phyloP scores from a whole-genome alignment of 352 stramenopile genomes.

The Pythium brachiatum region DNA sequence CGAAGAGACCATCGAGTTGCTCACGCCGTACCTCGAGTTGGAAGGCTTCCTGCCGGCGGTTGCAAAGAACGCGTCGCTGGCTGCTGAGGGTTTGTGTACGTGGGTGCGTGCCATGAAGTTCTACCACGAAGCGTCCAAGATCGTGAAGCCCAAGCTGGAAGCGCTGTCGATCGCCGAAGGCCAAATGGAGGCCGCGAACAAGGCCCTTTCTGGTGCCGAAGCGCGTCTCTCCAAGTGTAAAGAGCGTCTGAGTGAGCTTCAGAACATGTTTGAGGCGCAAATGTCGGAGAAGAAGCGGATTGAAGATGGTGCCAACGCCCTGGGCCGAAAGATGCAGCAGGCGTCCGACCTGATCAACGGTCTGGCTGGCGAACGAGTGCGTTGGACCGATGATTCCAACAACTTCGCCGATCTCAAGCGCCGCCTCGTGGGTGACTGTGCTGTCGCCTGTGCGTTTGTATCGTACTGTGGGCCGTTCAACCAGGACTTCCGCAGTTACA shows the following conservation, averaged over 20 bases:
- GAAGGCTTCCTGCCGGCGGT: constrained; percentile 94
- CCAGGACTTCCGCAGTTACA: constrained; percentile 95
- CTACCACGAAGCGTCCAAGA: constrained; percentile 98
- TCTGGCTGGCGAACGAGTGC: constrained; percentile 92
- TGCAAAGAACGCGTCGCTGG: constrained; percentile 96
- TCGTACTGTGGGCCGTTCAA: constrained; percentile 99
- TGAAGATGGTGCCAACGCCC: constrained; percentile 93
- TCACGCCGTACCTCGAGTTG: constrained; percentile 96
- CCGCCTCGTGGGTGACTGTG: constrained; percentile 95
- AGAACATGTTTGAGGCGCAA: constrained; percentile 97
- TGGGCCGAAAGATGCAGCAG: constrained; percentile 97
- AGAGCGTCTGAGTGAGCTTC: constrained; percentile 92
- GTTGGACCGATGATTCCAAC: constrained; percentile 98
- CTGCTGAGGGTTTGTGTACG: constrained; percentile 96
- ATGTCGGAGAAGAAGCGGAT: constrained; percentile 97
- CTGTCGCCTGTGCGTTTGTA: constrained; percentile 96
- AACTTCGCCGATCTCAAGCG: constrained; percentile 97
- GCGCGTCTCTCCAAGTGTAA: constrained; percentile 92
- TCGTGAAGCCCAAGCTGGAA: constrained; percentile 98
- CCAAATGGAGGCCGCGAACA: constrained; percentile 97
- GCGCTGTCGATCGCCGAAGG: constrained; percentile 94
- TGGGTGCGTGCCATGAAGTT: constrained; percentile 98
- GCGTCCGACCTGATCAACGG: constrained; percentile 97
- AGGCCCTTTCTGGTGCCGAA: constrained; percentile 93
- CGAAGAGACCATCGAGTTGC: constrained; percentile 98